These are phyloP conservation scores for Aspergillus quadricinctus DNA, from an alignment of 2,329 filamentous ascomycete species.

Conservation along the genomic window DNA sequence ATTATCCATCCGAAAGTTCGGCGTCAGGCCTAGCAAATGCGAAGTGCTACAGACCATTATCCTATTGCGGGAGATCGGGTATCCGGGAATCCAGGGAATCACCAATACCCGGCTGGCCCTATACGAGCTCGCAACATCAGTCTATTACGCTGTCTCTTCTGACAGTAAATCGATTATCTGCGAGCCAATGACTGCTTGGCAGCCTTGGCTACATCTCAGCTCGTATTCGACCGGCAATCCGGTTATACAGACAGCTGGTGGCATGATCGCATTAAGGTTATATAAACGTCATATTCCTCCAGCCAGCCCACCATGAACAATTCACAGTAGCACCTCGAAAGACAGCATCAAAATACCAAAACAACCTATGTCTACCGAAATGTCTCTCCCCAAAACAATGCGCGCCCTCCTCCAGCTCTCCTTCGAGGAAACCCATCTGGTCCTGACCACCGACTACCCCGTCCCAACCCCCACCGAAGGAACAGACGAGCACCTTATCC, in stretches of 20 bases:
- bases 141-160: not conserved
- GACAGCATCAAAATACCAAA: not conserved
- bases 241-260: not conserved
- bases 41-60: not conserved
- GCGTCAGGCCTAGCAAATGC: not conserved
- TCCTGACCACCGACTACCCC: conserved; percentile 2
- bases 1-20: not conserved
- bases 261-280: not conserved
- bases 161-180: not conserved
- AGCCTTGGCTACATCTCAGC: not conserved
- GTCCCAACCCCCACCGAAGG: conserved; percentile 19
- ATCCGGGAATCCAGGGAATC: not conserved
- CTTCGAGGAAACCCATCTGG: conserved; percentile 4
- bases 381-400: conserved; percentile 4
- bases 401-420: conserved; percentile 10
- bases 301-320: not conserved
- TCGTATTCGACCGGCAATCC: not conserved
- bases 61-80: not conserved
- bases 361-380: not conserved
- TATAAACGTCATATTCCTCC: not conserved
- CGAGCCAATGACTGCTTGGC: not conserved
- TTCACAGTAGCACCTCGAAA: not conserved
- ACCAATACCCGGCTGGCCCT: not conserved
- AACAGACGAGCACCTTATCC: conserved; percentile 37
- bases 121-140: not conserved